Evolutionary conservation across 306 rosid genomes (phyloP).

Genomic region (Amphicarpaea edgeworthii): DNA sequence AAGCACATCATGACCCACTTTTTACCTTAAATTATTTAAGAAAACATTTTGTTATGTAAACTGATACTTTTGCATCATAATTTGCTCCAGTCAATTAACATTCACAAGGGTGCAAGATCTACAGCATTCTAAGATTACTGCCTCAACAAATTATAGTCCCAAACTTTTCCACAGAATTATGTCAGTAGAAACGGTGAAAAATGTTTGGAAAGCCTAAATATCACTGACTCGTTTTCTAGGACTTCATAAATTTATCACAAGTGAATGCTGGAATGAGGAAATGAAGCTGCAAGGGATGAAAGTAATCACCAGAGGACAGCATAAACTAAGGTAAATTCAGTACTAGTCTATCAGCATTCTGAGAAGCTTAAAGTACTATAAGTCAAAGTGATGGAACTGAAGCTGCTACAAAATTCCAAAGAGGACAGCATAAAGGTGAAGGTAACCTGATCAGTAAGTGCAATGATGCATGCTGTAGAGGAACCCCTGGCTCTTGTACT

Average conservation of each 20-base stretch:
- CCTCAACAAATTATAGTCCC: conserved; percentile 11
- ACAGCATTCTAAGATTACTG: conserved; percentile 9
- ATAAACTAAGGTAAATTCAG: conserved; percentile 7
- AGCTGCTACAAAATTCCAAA: conserved; percentile 32
- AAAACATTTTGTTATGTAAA: neutral
- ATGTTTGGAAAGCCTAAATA: neutral
- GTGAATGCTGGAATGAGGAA: neutral
- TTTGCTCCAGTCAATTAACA: neutral
- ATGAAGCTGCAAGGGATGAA: conserved; percentile 25
- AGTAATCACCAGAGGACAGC: conserved; percentile 2
- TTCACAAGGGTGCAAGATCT: neutral
- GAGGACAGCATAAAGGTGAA: conserved; percentile 33
- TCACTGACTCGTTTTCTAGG: conserved; percentile 13
- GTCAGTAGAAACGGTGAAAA: conserved; percentile 10
- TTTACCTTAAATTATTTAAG: neutral
- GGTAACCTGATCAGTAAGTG: conserved; percentile 87
- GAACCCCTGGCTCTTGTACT: conserved; percentile 92
- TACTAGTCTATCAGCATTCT: conserved; percentile 19
- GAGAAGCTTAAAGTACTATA: conserved; percentile 13
- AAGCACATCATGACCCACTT: neutral
- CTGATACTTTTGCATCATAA: neutral
- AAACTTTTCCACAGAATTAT: conserved; percentile 1
- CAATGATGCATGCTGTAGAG: conserved; percentile 95
- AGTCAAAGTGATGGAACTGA: conserved; percentile 28
- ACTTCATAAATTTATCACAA: neutral